These are phyloP conservation scores for Pyropia yezoensis DNA, from an alignment of 23 red algal species.

Conservation along the genomic window DNA sequence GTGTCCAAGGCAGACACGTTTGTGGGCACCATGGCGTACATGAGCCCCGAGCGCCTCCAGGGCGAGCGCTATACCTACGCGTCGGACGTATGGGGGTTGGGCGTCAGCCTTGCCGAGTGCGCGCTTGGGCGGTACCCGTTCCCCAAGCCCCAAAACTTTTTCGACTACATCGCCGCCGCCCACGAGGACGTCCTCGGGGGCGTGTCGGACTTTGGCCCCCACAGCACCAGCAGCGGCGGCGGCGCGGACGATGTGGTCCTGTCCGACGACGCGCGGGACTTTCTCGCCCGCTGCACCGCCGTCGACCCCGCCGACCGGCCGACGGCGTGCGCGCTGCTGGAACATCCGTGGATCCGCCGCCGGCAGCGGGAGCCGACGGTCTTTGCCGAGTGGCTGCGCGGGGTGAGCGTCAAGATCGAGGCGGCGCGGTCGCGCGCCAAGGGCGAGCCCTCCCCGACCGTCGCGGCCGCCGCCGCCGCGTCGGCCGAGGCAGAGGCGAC, in stretches of 20 bases:
- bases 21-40: conserved; percentile 67
- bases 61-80: conserved; percentile 63
- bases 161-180: conserved; percentile 43
- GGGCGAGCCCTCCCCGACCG: no score
- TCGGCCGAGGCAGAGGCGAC: no score
- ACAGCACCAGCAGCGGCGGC: background rate
- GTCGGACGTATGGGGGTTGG: conserved; percentile 68
- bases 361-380: no score
- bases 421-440: no score
- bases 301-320: conserved; percentile 32
- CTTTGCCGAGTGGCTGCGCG: no score
- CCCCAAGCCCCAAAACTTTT: conserved; percentile 53
- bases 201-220: conserved; percentile 38
- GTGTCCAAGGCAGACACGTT: conserved; percentile 54
- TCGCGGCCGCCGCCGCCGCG: no score
- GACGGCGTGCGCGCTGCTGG: conserved; percentile 29
- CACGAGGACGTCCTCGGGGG: conserved; percentile 28
- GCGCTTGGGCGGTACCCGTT: conserved; percentile 52
- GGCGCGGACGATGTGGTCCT: conserved; percentile 22
- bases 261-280: conserved; percentile 38
- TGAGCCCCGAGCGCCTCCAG: conserved; percentile 64
- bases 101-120: conserved; percentile 53
- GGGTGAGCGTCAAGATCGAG: no score
- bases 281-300: conserved; percentile 27
- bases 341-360: conserved; percentile 32